phyloP scores from a whole-genome alignment of 306 rosid species.

The Cucumis cinereus region DNA sequence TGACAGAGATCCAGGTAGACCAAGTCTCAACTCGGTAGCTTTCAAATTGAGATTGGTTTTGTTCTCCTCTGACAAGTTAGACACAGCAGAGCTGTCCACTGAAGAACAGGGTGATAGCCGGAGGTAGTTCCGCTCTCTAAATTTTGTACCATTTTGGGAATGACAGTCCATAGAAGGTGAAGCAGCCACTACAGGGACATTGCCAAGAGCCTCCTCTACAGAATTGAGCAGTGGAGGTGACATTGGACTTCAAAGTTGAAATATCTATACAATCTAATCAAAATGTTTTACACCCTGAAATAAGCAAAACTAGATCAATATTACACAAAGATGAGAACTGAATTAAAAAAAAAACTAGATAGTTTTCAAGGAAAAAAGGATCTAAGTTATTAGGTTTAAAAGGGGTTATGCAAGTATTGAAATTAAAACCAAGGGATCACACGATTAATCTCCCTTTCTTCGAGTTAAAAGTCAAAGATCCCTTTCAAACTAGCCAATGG shows the following conservation, averaged over 20 bases:
- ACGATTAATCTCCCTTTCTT: neutral
- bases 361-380: neutral
- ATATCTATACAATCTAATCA: constrained; percentile 8
- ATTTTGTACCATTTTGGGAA: constrained; percentile 43
- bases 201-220: constrained; percentile 59
- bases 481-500: neutral
- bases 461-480: neutral
- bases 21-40: constrained; percentile 87
- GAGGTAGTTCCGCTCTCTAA: constrained; percentile 73
- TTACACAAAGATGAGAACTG: neutral
- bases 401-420: neutral
- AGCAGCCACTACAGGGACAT: constrained; percentile 33
- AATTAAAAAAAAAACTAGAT: neutral
- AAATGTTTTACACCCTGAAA: neutral
- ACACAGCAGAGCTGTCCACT: constrained; percentile 63
- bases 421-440: neutral
- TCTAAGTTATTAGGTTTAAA: neutral
- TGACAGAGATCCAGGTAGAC: constrained; percentile 90
- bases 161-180: constrained; percentile 41
- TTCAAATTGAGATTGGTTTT: constrained; percentile 55
- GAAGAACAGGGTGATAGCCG: constrained; percentile 92
- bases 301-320: neutral
- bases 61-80: constrained; percentile 50
- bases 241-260: constrained; percentile 30
- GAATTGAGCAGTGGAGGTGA: constrained; percentile 52